These are phyloP conservation scores for Pseudogymnoascus sp. DNA, from an alignment of 2,329 filamentous ascomycete species.

Conservation along the genomic window DNA sequence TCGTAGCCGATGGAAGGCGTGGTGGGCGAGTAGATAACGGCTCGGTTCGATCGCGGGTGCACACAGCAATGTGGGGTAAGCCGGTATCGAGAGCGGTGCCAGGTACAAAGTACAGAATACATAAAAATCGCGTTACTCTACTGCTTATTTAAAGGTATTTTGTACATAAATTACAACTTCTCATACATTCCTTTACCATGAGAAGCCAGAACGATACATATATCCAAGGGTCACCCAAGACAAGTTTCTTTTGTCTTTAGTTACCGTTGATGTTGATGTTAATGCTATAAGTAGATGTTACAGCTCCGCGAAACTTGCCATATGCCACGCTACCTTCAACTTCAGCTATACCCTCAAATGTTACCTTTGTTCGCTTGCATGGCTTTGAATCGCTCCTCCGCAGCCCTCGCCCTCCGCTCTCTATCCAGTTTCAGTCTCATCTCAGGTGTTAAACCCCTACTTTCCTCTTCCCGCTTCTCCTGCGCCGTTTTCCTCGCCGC, in stretches of 20 bases:
- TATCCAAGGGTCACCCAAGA: not conserved
- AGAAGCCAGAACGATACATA: not conserved
- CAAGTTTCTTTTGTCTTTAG: not conserved
- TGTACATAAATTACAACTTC: not conserved
- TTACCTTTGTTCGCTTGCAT: slow-evolving; percentile 41
- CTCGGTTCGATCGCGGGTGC: not conserved
- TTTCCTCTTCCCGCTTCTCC: slow-evolving; percentile 77
- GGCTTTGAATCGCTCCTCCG: slow-evolving; percentile 74
- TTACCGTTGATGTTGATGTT: not conserved
- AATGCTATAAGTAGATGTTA: not conserved
- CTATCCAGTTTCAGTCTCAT: slow-evolving; percentile 78
- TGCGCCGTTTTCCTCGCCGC: slow-evolving; percentile 65
- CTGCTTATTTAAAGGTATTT: not conserved
- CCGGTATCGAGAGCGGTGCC: not conserved
- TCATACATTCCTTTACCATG: not conserved
- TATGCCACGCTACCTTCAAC: not conserved
- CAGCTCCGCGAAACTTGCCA: not conserved
- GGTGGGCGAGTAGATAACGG: not conserved
- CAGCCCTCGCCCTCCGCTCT: slow-evolving; percentile 82
- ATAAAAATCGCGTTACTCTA: not conserved
- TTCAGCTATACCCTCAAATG: not conserved
- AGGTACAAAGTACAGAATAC: not conserved
- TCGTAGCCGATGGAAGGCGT: slow-evolving; percentile 3
- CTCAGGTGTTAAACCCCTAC: slow-evolving; percentile 77
- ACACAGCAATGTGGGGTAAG: not conserved